phyloP scores from a whole-genome alignment of 176 grass and related monocot species.

The Calamus simplicifolius region DNA sequence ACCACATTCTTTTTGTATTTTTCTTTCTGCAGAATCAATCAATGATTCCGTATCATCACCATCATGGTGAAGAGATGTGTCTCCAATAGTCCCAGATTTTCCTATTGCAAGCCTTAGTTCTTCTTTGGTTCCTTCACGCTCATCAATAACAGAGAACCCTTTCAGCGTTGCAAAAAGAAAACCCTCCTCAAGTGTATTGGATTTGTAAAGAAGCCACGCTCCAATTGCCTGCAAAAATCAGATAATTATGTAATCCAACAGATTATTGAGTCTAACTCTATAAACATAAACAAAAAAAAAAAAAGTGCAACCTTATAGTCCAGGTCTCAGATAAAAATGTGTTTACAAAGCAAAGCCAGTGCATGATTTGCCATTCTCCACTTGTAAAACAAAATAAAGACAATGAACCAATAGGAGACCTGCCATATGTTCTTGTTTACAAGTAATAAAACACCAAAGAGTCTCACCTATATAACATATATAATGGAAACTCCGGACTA shows the following conservation, averaged over 20 bases:
- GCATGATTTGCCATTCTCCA: no score
- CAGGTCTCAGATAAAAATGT: no score
- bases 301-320: no score
- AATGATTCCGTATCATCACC: conserved; percentile 26
- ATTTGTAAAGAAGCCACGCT: conserved; percentile 96
- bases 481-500: no score
- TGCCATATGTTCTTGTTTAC: no score
- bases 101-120: conserved; percentile 95
- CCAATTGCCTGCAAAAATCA: conserved; percentile 50
- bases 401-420: no score
- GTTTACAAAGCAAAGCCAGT: no score
- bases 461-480: no score
- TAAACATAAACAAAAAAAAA: no score
- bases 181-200: conserved; percentile 59
- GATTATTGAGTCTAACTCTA: no score
- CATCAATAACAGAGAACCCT: conserved; percentile 95
- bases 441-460: no score
- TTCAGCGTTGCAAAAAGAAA: conserved; percentile 93
- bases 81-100: conserved; percentile 56
- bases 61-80: conserved; percentile 40
- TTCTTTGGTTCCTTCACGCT: conserved; percentile 96
- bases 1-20: conserved; percentile 50
- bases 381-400: no score
- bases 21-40: conserved; percentile 41
- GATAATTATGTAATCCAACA: conserved; percentile 3